Evolutionary conservation across 2,329 filamentous ascomycete genomes (phyloP).

Genomic region (Penicillium sp.): DNA sequence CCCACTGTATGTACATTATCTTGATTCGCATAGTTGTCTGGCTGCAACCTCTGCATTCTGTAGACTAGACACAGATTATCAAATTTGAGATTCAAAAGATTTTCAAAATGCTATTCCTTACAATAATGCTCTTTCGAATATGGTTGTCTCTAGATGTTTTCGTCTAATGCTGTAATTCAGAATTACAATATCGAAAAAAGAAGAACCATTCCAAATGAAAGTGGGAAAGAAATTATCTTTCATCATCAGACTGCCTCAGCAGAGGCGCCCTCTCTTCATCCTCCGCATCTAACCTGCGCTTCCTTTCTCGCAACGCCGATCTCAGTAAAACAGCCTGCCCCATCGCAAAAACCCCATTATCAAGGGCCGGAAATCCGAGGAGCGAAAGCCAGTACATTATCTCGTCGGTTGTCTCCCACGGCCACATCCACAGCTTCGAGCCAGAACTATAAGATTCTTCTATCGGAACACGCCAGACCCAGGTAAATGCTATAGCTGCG

Average conservation of each 20-base stretch:
- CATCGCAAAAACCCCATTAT: not conserved
- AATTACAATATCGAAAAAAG: not conserved
- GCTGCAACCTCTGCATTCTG: too few relatives aligned
- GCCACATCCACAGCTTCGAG: not conserved
- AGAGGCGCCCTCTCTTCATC: not conserved
- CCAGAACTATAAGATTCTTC: not conserved
- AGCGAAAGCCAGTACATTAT: not conserved
- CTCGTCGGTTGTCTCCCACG: not conserved
- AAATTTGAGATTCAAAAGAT: too few relatives aligned
- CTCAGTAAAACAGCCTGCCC: not conserved
- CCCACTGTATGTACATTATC: conserved; percentile 4
- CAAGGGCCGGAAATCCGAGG: conserved; percentile 2
- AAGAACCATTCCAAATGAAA: too few relatives aligned
- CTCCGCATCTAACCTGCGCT: not conserved
- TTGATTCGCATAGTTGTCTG: not conserved
- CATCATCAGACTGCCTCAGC: not conserved
- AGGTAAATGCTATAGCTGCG: conserved; percentile 1
- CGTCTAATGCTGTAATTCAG: too few relatives aligned
- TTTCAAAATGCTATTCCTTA: too few relatives aligned
- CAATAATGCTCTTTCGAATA: too few relatives aligned
- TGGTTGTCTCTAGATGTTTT: too few relatives aligned
- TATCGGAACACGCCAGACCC: conserved; percentile 3
- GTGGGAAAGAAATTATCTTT: too few relatives aligned
- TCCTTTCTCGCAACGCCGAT: not conserved
- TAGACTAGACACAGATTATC: too few relatives aligned